phyloP scores from a whole-genome alignment of 2,329 filamentous ascomycete genomes.

The Herpotrichia juniperi region DNA sequence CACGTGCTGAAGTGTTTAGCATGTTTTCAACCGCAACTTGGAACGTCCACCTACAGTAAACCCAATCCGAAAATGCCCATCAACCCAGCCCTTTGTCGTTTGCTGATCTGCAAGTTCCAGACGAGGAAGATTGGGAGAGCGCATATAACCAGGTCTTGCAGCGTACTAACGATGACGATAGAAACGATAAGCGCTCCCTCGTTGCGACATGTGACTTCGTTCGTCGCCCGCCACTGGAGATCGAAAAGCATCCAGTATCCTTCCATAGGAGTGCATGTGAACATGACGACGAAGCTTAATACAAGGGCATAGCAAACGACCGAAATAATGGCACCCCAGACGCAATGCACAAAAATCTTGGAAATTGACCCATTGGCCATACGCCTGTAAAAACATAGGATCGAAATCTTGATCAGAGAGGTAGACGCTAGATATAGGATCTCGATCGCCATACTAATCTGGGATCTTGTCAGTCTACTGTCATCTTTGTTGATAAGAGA shows the following conservation, averaged over 20 bases:
- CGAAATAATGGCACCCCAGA: constrained; percentile 46
- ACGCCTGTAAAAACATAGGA: constrained; percentile 50
- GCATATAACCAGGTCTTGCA: constrained; percentile 50
- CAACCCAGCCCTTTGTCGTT: constrained; percentile 51
- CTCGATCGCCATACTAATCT: constrained; percentile 39
- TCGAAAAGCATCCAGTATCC: constrained; percentile 51
- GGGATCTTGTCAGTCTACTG: constrained; percentile 8
- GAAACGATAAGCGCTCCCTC: constrained; percentile 47
- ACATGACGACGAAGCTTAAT: constrained; percentile 43
- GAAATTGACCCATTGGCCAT: constrained; percentile 44
- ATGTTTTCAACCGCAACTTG: not conserved
- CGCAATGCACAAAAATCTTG: constrained; percentile 42
- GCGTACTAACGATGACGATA: constrained; percentile 45
- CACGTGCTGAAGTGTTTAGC: constrained; percentile 30
- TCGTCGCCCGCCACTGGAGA: constrained; percentile 33
- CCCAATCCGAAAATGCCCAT: constrained; percentile 53
- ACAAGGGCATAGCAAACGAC: constrained; percentile 46
- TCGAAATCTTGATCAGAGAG: constrained; percentile 39
- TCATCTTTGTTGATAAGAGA: not conserved
- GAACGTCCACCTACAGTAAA: constrained; percentile 41
- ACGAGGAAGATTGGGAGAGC: constrained; percentile 52
- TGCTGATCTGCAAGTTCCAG: constrained; percentile 51
- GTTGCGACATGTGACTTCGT: constrained; percentile 44
- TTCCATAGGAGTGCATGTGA: constrained; percentile 46
- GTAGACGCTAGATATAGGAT: constrained; percentile 37